These are phyloP conservation scores for Wickerhamiella allomyrinae DNA, from an alignment of 805 yeast species.

Conservation along the genomic window DNA sequence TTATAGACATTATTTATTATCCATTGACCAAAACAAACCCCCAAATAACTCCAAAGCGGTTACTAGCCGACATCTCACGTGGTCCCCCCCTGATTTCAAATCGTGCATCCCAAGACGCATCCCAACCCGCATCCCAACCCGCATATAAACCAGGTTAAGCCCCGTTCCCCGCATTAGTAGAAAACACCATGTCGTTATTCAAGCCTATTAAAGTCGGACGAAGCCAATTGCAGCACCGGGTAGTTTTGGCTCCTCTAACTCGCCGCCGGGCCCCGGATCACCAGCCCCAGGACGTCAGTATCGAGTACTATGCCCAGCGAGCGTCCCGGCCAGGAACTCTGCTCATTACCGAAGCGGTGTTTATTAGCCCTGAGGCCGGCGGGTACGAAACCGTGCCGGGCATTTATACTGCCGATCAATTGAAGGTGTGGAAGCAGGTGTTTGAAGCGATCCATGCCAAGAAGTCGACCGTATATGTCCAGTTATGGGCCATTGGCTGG, in stretches of 20 bases:
- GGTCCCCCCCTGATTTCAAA: not conserved
- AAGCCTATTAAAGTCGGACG: constrained; percentile 27
- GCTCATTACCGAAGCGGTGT: constrained; percentile 44
- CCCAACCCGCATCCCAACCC: too few relatives aligned
- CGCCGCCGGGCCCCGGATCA: constrained; percentile 28
- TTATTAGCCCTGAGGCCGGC: constrained; percentile 30
- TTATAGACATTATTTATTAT: too few relatives aligned
- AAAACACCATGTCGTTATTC: constrained; percentile 20
- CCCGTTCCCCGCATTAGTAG: too few relatives aligned
- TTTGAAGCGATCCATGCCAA: constrained; percentile 33
- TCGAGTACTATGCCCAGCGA: constrained; percentile 41
- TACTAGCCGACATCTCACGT: too few relatives aligned
- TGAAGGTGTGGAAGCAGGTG: constrained; percentile 26
- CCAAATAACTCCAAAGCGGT: too few relatives aligned
- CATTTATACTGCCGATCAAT: constrained; percentile 21
- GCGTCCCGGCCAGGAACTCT: constrained; percentile 44
- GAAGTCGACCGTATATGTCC: constrained; percentile 28
- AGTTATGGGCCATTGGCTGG: constrained; percentile 35
- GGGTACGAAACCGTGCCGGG: constrained; percentile 24
- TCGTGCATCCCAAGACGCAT: too few relatives aligned
- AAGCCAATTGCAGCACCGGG: constrained; percentile 24
- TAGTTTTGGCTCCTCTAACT: constrained; percentile 40
- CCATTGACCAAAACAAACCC: too few relatives aligned
- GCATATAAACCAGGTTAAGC: too few relatives aligned
- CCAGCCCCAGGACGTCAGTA: constrained; percentile 33